Conservation (phyloP, 2,329 filamentous ascomycete species). For the Aspergillus sp. region DNA sequence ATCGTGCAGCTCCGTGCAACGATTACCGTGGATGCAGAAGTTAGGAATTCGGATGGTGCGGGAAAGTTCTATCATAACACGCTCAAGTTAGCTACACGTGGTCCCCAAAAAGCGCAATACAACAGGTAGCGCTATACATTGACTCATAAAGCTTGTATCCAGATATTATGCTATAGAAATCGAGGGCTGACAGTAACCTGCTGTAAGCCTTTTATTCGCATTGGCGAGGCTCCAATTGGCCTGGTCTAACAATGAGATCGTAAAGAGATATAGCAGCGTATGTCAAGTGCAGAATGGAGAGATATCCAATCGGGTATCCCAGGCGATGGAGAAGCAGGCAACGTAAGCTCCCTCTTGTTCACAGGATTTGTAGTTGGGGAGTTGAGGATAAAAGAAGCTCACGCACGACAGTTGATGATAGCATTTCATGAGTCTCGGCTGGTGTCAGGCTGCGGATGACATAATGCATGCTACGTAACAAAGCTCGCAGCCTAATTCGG, state of each 20-base stretch:
- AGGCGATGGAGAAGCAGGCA: neutral
- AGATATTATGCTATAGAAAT: slow-evolving; percentile 19
- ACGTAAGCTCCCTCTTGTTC: slow-evolving; percentile 7
- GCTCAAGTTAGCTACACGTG: slow-evolving; percentile 23
- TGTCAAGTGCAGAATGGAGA: neutral
- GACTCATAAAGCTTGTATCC: slow-evolving; percentile 23
- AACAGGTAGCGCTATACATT: slow-evolving; percentile 14
- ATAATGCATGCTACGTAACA: slow-evolving; percentile 27
- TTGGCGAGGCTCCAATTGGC: slow-evolving; percentile 18
- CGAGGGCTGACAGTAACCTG: slow-evolving; percentile 24
- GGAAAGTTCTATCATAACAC: slow-evolving; percentile 26
- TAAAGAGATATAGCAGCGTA: slow-evolving; percentile 9
- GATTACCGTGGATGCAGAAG: slow-evolving; percentile 16
- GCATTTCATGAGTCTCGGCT: slow-evolving; percentile 13
- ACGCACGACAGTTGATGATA: slow-evolving; percentile 19
- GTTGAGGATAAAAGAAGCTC: slow-evolving; percentile 16
- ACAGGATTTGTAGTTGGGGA: slow-evolving; percentile 6
- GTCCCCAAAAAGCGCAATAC: neutral
- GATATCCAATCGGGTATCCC: neutral
- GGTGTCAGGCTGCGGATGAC: slow-evolving; percentile 26
- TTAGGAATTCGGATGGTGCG: slow-evolving; percentile 23
- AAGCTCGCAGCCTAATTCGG: slow-evolving; percentile 19
- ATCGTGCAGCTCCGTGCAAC: slow-evolving; percentile 21
- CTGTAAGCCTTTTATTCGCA: slow-evolving; percentile 28
- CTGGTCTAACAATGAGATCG: slow-evolving; percentile 17